Evolutionary conservation across 2,329 filamentous ascomycete species (phyloP).

Genomic region (Dothidotthia symphoricarpi): DNA sequence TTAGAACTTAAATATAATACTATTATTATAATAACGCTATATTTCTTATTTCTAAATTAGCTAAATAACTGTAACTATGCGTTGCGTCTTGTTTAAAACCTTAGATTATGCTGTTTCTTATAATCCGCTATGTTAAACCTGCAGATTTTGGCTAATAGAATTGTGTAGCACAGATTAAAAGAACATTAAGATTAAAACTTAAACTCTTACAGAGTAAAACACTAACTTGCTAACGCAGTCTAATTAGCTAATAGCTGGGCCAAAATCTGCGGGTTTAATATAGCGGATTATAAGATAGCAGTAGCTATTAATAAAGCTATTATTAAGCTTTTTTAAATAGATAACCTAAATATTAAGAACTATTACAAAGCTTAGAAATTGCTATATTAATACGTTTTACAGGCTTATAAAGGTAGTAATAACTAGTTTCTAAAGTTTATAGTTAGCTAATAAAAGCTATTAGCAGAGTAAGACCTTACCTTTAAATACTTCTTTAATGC

Average conservation of each 20-base stretch:
- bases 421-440: background rate
- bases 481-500: background rate
- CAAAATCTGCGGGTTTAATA: too few species aligned
- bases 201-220: too few species aligned
- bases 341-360: background rate
- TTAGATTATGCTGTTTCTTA: background rate
- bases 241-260: too few species aligned
- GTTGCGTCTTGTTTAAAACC: too few species aligned
- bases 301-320: background rate
- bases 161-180: too few species aligned
- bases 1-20: too few species aligned
- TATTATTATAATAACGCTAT: too few species aligned
- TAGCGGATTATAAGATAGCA: background rate
- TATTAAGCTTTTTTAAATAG: background rate
- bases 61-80: background rate
- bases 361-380: background rate
- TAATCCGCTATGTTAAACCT: background rate
- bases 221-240: too few species aligned
- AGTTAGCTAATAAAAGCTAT: background rate
- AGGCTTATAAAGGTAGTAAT: background rate
- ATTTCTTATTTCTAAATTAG: too few species aligned
- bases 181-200: too few species aligned
- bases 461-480: background rate
- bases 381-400: background rate
- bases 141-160: too few species aligned